phyloP scores from a whole-genome alignment of 2,329 filamentous ascomycete species.

The Hypocreales sp. region DNA sequence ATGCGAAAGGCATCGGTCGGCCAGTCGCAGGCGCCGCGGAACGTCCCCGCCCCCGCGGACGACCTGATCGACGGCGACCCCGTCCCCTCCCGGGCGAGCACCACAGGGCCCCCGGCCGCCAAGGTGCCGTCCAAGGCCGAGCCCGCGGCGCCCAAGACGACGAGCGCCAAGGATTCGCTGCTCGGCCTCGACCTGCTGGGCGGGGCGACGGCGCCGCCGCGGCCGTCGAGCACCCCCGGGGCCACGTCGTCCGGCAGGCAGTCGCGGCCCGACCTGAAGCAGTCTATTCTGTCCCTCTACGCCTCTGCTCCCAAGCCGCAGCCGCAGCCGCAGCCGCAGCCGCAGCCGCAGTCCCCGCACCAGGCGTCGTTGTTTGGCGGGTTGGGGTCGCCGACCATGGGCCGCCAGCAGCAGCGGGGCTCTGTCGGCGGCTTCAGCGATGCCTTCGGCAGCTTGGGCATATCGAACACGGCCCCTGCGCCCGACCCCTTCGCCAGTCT shows the following conservation, averaged over 20 bases:
- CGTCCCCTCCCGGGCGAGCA: constrained; percentile 55
- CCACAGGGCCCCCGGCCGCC: constrained; percentile 48
- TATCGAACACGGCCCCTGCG: constrained; percentile 23
- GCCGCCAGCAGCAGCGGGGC: constrained; percentile 33
- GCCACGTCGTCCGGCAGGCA: constrained; percentile 43
- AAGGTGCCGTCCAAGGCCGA: constrained; percentile 45
- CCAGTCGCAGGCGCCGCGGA: constrained; percentile 20
- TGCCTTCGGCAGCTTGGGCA: constrained; percentile 43
- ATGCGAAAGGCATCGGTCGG: constrained; percentile 43
- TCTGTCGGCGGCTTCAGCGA: constrained; percentile 56
- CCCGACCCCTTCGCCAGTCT: constrained; percentile 48
- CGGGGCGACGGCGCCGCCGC: constrained; percentile 52
- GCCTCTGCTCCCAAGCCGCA: constrained; percentile 71
- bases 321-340: constrained; percentile 27
- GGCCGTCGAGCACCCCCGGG: constrained; percentile 68
- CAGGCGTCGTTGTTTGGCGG: constrained; percentile 56
- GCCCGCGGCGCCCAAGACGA: constrained; percentile 49
- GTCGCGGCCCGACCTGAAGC: constrained; percentile 85
- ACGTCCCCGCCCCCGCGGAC: constrained; percentile 32
- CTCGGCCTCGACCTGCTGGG: constrained; percentile 89
- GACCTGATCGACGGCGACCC: constrained; percentile 75
- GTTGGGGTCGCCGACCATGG: constrained; percentile 41
- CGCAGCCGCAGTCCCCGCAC: constrained; percentile 33
- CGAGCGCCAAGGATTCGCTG: constrained; percentile 74
- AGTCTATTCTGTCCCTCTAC: constrained; percentile 92